A percentile compares a stretch with the other conserved stretches of the same genome.
phyloP scores from a whole-genome alignment of 148 eudicot genomes.

The Polygonum maritimum region DNA sequence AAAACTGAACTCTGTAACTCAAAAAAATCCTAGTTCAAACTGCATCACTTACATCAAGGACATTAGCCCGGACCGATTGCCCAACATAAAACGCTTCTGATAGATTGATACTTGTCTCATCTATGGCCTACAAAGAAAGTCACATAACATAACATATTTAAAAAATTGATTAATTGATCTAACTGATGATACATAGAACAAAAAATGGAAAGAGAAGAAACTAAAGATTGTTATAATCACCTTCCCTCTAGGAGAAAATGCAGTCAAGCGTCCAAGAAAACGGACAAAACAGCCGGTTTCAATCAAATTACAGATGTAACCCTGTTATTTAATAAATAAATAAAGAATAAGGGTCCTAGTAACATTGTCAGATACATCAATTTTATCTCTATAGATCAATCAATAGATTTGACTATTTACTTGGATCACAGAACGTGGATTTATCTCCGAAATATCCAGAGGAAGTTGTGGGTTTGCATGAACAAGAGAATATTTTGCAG shows the following conservation, averaged over 20 bases:
- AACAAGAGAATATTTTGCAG: slow-evolving; percentile 78
- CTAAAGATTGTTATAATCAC: slow-evolving; percentile 16
- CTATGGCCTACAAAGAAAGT: slow-evolving; percentile 41
- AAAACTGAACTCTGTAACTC: neutral
- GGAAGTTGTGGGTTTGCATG: slow-evolving; percentile 62
- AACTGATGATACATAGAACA: neutral
- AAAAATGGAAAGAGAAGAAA: neutral
- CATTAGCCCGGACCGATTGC: slow-evolving; percentile 78
- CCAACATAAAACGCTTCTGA: slow-evolving; percentile 71
- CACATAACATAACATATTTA: neutral
- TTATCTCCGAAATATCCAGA: slow-evolving; percentile 41
- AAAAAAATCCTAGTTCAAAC: neutral
- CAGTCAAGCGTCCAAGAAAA: slow-evolving; percentile 83
- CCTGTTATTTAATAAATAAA: slow-evolving; percentile 24
- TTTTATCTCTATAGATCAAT: neutral
- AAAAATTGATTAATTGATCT: neutral
- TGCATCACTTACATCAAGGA: slow-evolving; percentile 42
- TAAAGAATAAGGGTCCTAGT: neutral
- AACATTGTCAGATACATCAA: neutral
- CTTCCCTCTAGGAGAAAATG: slow-evolving; percentile 81
- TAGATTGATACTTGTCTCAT: slow-evolving; percentile 48
- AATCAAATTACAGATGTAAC: slow-evolving; percentile 79
- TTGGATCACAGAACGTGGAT: slow-evolving; percentile 51
- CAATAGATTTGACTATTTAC: slow-evolving; percentile 21
- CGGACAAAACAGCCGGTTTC: slow-evolving; percentile 93